Base-by-base conservation (phyloP, 352 stramenopile species). In the Globisporangium nodosum region DNA sequence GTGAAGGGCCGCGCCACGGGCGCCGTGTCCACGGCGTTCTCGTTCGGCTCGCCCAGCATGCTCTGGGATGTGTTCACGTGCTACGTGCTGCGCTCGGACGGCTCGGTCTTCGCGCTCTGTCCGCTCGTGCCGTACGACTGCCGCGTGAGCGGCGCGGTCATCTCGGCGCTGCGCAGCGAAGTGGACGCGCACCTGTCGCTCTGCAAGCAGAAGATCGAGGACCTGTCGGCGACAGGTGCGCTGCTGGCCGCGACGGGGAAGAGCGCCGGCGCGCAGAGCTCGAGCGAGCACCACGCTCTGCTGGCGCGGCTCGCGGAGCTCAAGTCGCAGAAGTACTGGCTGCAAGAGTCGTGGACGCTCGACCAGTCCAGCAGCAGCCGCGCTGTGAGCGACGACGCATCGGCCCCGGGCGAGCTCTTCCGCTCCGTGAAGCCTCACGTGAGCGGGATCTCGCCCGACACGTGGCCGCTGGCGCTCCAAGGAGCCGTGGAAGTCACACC, bases 241-340 rank as follows among this genome's bases (percentile, higher is more conserved):
- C 42, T 58, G 9, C 40, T 16, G 4, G 33, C 43, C 11, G 42
- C 16, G 37, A 61, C 16, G 5, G 49, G 68, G 3, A 46, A 35
- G 5, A 33, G 30, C 6, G 31, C 5, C 9, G 54, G 35, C 12
- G 20, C 18, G n/a, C 18, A 47, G 21, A 31, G 16, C 13, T 27
- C 54, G 47, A 52, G 61, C 52, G 58, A 64, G 13, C 43, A 66
- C 33, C 27, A 50, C 12, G 63, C 56, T 30, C 49, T 86, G 13
- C 63, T 83, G 31, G 61, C 64, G 35, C 65, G 65, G 12, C 56
- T 91, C 24, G 68, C 75, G 0, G 75, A 86, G 58, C 71, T 93
- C 43, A 92, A 90, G 68, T 90, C 84, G 21, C 84, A 93, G 48
- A 88, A 90, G 64, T 90, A 90, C 68, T 93, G 84, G 84, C 61